Conservation (phyloP, 345 rosid species). For the Brassica juncea region DNA sequence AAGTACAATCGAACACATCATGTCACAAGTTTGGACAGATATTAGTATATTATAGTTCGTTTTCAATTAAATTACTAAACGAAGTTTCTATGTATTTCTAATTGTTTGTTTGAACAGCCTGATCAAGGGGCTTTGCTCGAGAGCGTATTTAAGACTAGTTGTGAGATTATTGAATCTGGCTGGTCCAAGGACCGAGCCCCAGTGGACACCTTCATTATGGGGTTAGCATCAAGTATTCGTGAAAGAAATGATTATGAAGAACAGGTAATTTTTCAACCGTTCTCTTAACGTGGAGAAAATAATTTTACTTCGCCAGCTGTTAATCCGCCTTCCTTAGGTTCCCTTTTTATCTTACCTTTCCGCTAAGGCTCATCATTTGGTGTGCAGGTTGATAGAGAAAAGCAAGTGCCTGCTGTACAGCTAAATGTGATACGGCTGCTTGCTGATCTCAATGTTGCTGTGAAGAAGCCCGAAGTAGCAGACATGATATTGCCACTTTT, state of each 20-base stretch:
- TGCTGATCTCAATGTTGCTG: conserved; percentile 91
- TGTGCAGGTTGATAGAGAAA: conserved; percentile 80
- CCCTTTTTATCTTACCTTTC: conserved; percentile 16
- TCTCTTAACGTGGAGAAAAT: neutral
- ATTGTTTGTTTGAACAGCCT: conserved; percentile 56
- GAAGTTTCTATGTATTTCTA: conserved; percentile 14
- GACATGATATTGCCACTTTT: conserved; percentile 98
- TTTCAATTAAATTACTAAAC: conserved; percentile 5
- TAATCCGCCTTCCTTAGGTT: conserved; percentile 5
- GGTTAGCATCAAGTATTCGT: conserved; percentile 82
- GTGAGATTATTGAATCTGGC: conserved; percentile 87
- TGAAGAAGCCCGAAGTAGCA: conserved; percentile 89
- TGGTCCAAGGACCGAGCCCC: conserved; percentile 97
- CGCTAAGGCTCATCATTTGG: conserved; percentile 39
- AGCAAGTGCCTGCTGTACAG: conserved; percentile 79
- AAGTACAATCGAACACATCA: conserved; percentile 15
- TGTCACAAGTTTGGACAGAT: conserved; percentile 5
- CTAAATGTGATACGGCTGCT: conserved; percentile 87
- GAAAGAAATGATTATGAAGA: conserved; percentile 91
- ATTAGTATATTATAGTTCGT: conserved; percentile 2
- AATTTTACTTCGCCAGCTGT: conserved; percentile 13
- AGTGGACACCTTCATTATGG: conserved; percentile 91
- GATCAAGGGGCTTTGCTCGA: conserved; percentile 89
- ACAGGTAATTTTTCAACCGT: conserved; percentile 56
- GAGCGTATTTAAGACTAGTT: conserved; percentile 74